Conservation (phyloP, 2,329 filamentous ascomycete genomes). For the Hypoxylon sp. region DNA sequence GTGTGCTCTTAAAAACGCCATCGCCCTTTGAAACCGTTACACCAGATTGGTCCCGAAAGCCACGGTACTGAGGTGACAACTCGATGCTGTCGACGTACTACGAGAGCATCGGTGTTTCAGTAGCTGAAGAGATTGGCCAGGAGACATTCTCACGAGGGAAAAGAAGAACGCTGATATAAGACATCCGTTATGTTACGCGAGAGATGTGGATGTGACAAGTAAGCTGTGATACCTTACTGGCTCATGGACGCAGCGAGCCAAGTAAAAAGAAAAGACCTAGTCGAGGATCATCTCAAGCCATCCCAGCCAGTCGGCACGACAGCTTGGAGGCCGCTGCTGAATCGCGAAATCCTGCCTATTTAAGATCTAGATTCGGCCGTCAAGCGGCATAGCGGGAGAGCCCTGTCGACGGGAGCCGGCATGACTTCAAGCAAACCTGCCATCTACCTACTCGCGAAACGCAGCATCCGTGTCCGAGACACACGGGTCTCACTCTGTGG, state of each 20-base stretch:
- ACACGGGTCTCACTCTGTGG: conserved; percentile 42
- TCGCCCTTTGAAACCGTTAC: conserved; percentile 35
- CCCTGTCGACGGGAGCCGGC: conserved; percentile 44
- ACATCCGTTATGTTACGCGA: conserved; percentile 29
- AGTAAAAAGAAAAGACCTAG: conserved; percentile 12
- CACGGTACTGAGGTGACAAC: conserved; percentile 27
- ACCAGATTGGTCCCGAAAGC: conserved; percentile 42
- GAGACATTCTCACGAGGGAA: conserved; percentile 21
- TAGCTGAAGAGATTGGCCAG: conserved; percentile 11
- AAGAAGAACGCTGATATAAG: conserved; percentile 28
- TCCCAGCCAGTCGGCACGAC: conserved; percentile 30
- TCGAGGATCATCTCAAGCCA: conserved; percentile 9
- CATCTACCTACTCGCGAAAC: conserved; percentile 20
- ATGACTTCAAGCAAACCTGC: conserved; percentile 37
- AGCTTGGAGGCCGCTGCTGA: conserved; percentile 7
- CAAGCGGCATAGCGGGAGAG: conserved; percentile 42
- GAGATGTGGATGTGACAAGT: conserved; percentile 18
- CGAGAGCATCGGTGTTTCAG: conserved; percentile 31
- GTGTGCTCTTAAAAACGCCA: conserved; percentile 23
- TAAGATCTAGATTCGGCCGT: conserved; percentile 49
- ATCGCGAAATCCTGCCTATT: conserved; percentile 51
- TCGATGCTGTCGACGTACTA: conserved; percentile 10
- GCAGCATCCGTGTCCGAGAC: conserved; percentile 43
- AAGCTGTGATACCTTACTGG: conserved; percentile 14
- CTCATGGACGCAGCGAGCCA: conserved; percentile 10